Conservation (phyloP, 768 basidiomycete genomes). For the Leccinum truebloodii region DNA sequence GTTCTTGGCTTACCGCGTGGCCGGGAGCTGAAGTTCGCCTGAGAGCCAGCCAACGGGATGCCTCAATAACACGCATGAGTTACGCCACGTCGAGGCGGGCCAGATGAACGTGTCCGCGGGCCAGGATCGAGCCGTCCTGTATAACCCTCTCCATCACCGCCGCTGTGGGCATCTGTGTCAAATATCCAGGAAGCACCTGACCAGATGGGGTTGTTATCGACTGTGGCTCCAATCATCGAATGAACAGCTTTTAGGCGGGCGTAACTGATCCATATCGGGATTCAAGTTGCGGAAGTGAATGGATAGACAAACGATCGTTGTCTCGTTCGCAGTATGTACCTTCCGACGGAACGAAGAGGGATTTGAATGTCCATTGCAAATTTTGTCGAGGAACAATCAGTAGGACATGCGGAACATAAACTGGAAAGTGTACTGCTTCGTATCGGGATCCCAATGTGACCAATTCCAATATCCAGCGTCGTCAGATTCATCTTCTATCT, state of each 20-base stretch:
- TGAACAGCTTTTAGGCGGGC: conserved; percentile 3
- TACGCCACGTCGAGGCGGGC: neutral
- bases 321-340: neutral
- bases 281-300: neutral
- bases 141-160: neutral
- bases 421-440: conserved; percentile 97
- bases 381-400: conserved; percentile 23
- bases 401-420: conserved; percentile 82
- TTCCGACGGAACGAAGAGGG: conserved; percentile 8
- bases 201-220: neutral
- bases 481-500: conserved; percentile 93
- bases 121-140: neutral
- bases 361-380: conserved; percentile 6
- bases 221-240: neutral
- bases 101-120: neutral
- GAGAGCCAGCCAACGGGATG: neutral
- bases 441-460: conserved; percentile 99
- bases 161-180: neutral
- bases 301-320: neutral
- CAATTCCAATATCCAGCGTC: conserved; percentile 93
- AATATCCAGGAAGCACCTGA: conserved; percentile 1
- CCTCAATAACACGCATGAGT: neutral
- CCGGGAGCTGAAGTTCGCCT: neutral
- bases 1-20: conserved; percentile 2
- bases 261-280: conserved; percentile 10